These are phyloP conservation scores for Bocquillonia castaneifolia DNA, from an alignment of 441 rosid species.

Conservation along the genomic window DNA sequence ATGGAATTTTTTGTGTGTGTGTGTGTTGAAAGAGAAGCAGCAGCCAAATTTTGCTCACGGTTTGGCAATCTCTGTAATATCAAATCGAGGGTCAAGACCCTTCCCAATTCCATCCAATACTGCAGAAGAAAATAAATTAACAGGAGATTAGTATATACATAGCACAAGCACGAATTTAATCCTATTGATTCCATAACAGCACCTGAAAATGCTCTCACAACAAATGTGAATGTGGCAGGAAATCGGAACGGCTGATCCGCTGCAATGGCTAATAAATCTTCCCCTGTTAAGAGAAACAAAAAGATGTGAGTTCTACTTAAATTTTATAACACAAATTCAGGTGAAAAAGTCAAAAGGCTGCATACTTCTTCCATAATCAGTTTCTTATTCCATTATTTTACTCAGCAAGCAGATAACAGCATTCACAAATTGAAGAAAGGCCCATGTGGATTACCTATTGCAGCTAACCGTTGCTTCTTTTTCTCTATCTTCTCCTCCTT, in stretches of 20 bases:
- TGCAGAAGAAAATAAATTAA: constrained; percentile 32
- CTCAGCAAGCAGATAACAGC: background rate
- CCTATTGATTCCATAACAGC: constrained; percentile 12
- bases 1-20: too few relatives aligned
- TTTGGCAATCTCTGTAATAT: constrained; percentile 95
- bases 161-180: constrained; percentile 17
- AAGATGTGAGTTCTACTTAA: constrained; percentile 17
- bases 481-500: constrained; percentile 91
- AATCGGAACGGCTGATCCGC: constrained; percentile 98
- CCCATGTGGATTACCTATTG: constrained; percentile 59
- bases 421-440: constrained; percentile 7
- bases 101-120: constrained; percentile 98
- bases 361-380: background rate
- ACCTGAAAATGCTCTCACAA: constrained; percentile 99
- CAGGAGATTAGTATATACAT: constrained; percentile 8
- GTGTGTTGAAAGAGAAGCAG: background rate
- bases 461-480: constrained; percentile 96
- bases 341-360: background rate
- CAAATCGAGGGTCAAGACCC: constrained; percentile 98
- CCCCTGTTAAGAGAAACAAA: constrained; percentile 50
- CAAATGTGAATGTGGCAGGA: constrained; percentile 98
- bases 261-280: constrained; percentile 91
- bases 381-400: background rate
- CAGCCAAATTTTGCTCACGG: constrained; percentile 55
- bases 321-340: background rate